Base-by-base conservation (phyloP, 768 basidiomycete genomes). In the Royoungia palumana region DNA sequence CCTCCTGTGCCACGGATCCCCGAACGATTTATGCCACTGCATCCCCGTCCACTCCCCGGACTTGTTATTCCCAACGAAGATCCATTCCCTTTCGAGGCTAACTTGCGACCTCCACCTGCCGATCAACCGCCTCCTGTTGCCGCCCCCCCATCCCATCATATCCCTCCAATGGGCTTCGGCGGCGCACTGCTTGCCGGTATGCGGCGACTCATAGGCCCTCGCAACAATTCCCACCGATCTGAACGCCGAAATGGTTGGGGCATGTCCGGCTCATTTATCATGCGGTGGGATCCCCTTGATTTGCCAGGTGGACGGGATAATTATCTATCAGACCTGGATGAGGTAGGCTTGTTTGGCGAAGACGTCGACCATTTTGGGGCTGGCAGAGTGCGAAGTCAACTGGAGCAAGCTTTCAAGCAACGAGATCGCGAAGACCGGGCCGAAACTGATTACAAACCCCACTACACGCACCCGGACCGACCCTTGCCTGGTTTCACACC, bases 401-500 rank as follows among this genome's bases (percentile, higher is more conserved):
- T 65, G 35, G 64, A 65, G 22, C 57, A 34, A 9, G 57, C 40
- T 19, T 67, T 66, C 50, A 62, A 56, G 20, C 55, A 51, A 36
- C 60, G 55, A 19, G 46, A 48, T 20, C 50, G 28, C 10, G 49
- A 41, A 14, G 53, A 32, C 42, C 51, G 47, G 36, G 35, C 47
- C 37, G 68, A 71, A 20, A 63, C 69, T 16, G 73, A 79, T 49
- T 88, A 88, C 57, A 73, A 72, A 49, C 59, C 69, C 2, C 69
- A 70, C n/a, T 86, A 80, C 65, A 90, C 88, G 0, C 88, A 91
- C 59, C 78, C 84, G 2, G 63, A 64, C 10, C 67, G 65, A 5
- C 70, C 79, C 6, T 70, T 75, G 13, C 69, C 81, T n/a, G 87
- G 85, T 1, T 89, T 85, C 62, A 80, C 82, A 1, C 77, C 76